These are phyloP conservation scores for Apium graveolens DNA, from an alignment of 129 eudicot genomes.

Conservation along the genomic window DNA sequence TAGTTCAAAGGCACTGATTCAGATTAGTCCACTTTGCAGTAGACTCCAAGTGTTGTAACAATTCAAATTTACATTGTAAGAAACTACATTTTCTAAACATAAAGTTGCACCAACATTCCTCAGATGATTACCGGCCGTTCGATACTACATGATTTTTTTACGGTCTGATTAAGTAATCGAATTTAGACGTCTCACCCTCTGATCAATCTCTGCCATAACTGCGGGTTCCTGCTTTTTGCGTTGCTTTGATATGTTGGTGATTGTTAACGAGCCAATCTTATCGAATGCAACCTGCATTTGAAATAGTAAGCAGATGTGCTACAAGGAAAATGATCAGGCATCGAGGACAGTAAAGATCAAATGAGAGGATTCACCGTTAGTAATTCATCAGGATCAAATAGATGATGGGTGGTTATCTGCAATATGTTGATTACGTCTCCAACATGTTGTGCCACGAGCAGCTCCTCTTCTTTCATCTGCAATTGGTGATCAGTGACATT, in stretches of 20 bases:
- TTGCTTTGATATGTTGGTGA: slow-evolving; percentile 69
- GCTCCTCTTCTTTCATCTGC: slow-evolving; percentile 95
- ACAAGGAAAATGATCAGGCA: background rate
- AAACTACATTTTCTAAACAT: slow-evolving; percentile 14
- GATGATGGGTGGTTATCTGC: slow-evolving; percentile 77
- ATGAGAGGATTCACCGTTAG: slow-evolving; percentile 43
- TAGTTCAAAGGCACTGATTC: slow-evolving; percentile 6
- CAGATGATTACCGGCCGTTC: slow-evolving; percentile 12
- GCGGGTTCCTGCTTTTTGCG: slow-evolving; percentile 97
- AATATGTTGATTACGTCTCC: slow-evolving; percentile 83
- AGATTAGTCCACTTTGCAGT: background rate
- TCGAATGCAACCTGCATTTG: slow-evolving; percentile 78
- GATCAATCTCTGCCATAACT: slow-evolving; percentile 92
- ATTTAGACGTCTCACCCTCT: slow-evolving; percentile 70
- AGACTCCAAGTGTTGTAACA: background rate
- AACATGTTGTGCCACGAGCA: slow-evolving; percentile 59
- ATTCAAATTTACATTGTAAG: slow-evolving; percentile 14
- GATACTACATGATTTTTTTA: slow-evolving; percentile 14
- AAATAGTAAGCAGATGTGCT: background rate
- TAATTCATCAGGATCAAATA: slow-evolving; percentile 90
- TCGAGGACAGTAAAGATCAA: background rate
- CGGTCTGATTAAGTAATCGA: slow-evolving; percentile 30
- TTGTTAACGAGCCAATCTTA: slow-evolving; percentile 73
- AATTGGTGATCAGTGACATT: background rate
- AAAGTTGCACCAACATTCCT: slow-evolving; percentile 6